Base-by-base conservation (phyloP, 2,329 filamentous ascomycete species). In the Stemphylium vesicarium region DNA sequence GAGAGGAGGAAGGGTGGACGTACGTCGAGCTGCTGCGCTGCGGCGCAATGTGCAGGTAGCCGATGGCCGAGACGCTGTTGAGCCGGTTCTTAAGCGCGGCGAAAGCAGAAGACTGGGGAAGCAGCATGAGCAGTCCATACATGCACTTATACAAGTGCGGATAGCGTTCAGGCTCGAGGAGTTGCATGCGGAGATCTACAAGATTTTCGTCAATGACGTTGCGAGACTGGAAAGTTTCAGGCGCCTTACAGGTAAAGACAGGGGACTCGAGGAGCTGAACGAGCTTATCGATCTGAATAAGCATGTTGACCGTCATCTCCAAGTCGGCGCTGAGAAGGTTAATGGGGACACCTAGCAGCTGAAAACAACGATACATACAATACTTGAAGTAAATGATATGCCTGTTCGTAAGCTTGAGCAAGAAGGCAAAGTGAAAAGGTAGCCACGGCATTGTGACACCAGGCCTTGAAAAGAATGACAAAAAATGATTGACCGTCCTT, bases 211-310 rank as follows among this genome's bases (percentile, higher is more conserved):
- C n/a, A 36, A 35, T 22, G 15, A 52, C 6, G 53, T 71, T 55
- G 67, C 64, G 36, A 42, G 11, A 36, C 5, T 18, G 20, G 15
- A 10, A 3, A 31, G 3, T 7, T 35, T 18, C 22, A 16, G 20
- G 9, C 16, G 12, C 75, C 87, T 78, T 77, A 96, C 92, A 99
- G 41, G 95, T 99, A 71, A 99, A 99, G 1, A 99, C 95, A 0
- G 95, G 95, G 0, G 93, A 98, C 75, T 99, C 95, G 35, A 99
- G 87, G 13, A 99, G 83, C 75, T 99, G 95, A 11, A 99, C 95
- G 13, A 99, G 84, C 75, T 99, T 99, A 77, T 99, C 95, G 65
- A 99, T 97, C 74, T 99, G 96, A 38, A 99, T 99, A 50, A 99
- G 85, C 77, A 97, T 96, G 67, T 96, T 96, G 65, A 99, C 95